Evolutionary conservation across 345 rosid species (phyloP).

Genomic region (Camelina hispida): DNA sequence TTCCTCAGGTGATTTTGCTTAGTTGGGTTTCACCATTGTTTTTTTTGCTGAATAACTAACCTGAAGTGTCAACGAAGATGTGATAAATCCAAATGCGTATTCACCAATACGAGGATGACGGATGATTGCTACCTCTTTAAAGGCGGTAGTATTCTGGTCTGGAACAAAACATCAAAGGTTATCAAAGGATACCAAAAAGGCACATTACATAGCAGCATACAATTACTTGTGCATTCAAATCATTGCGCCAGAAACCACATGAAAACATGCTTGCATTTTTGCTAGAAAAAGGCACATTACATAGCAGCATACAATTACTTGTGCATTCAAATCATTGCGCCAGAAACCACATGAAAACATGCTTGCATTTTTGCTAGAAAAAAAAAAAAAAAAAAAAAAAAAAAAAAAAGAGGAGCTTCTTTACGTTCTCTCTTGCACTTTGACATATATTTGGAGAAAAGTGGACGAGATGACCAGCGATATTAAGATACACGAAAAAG

Average conservation of each 20-base stretch:
- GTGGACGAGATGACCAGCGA: background rate
- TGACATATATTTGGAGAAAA: background rate
- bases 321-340: background rate
- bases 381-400: background rate
- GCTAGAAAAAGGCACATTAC: background rate
- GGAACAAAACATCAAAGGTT: conserved; percentile 29
- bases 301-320: conserved; percentile 9
- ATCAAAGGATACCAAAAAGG: background rate
- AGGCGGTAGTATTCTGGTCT: conserved; percentile 83
- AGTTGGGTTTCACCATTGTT: background rate
- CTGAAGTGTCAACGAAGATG: conserved; percentile 81
- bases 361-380: background rate
- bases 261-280: background rate
- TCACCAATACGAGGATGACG: conserved; percentile 89
- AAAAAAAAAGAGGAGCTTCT: background rate
- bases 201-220: conserved; percentile 20
- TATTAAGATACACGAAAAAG: background rate
- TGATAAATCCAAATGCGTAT: conserved; percentile 91
- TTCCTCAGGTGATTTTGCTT: background rate
- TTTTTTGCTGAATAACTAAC: conserved; percentile 42
- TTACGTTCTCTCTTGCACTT: background rate
- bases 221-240: background rate
- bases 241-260: background rate
- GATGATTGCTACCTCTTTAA: conserved; percentile 86
- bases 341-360: background rate